Percentiles rank a stretch among this genome's conserved stretches.
phyloP scores from a whole-genome alignment of 2,329 filamentous ascomycete species.

The Huntiella bhutanensis region DNA sequence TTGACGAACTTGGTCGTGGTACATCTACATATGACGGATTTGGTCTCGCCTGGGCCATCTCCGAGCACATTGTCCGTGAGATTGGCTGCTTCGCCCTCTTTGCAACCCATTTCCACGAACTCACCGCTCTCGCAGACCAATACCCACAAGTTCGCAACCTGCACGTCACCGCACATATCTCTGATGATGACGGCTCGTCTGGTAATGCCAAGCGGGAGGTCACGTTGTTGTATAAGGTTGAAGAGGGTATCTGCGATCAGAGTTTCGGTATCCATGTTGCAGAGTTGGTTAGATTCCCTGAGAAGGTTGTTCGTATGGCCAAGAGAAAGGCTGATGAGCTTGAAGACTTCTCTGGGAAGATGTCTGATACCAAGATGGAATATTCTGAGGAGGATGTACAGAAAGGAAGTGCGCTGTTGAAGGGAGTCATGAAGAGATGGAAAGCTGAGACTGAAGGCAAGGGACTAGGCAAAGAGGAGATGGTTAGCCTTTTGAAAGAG shows the following conservation, averaged over 20 bases:
- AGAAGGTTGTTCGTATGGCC: constrained; percentile 98
- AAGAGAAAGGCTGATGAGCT: constrained; percentile 96
- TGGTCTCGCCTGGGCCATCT: constrained; percentile 96
- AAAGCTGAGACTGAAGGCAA: constrained; percentile 49
- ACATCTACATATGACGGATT: constrained; percentile 98
- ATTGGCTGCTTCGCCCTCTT: constrained; percentile 91
- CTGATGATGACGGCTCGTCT: constrained; percentile 22
- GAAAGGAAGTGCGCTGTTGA: constrained; percentile 68
- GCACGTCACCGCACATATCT: constrained; percentile 89
- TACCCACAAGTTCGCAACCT: constrained; percentile 80
- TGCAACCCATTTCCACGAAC: constrained; percentile 94
- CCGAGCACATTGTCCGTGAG: constrained; percentile 88
- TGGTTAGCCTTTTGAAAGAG: constrained; percentile 59
- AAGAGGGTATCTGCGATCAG: constrained; percentile 88
- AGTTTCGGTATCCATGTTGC: constrained; percentile 97
- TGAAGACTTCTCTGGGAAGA: constrained; percentile 79
- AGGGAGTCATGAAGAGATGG: constrained; percentile 68
- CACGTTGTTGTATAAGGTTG: constrained; percentile 89
- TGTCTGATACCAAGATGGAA: constrained; percentile 38
- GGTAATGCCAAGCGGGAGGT: constrained; percentile 54
- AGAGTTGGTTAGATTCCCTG: constrained; percentile 85
- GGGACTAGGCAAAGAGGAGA: constrained; percentile 51
- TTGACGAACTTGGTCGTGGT: constrained; percentile 89
- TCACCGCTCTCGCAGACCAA: constrained; percentile 75
- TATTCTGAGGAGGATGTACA: constrained; percentile 77